Percentiles rank a stretch among this genome's conserved stretches.
Conservation (phyloP, 805 yeast species). For the Schizosaccharomyces japonicus region DNA sequence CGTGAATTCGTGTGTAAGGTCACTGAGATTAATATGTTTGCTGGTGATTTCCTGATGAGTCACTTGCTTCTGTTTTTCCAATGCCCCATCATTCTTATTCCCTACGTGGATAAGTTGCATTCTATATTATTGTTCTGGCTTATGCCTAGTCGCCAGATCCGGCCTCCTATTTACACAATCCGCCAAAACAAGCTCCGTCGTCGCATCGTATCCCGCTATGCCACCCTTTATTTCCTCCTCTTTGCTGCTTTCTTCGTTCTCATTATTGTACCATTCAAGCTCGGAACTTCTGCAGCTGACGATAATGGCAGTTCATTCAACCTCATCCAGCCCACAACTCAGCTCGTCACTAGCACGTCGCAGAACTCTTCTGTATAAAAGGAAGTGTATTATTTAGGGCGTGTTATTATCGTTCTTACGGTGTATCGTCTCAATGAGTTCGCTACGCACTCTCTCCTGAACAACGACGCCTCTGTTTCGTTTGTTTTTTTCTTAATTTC, state of each 20-base stretch:
- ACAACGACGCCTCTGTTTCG: no score
- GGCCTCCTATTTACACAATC: slow-evolving; percentile 91
- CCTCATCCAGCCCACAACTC: not conserved
- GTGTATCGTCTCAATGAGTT: no score
- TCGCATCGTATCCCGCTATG: slow-evolving; percentile 90
- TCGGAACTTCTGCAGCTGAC: not conserved
- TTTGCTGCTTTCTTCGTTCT: slow-evolving; percentile 47
- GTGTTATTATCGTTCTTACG: no score
- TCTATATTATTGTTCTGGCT: slow-evolving; percentile 97
- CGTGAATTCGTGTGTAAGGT: slow-evolving; percentile 89
- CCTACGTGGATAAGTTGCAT: slow-evolving; percentile 89
- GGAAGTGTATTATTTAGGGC: no score
- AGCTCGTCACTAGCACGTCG: no score
- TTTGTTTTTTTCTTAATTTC: no score
- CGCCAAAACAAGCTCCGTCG: slow-evolving; percentile 89
- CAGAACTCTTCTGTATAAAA: slow-evolving; percentile 1
- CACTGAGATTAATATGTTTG: slow-evolving; percentile 82
- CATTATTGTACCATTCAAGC: slow-evolving; percentile 82
- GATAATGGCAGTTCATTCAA: not conserved
- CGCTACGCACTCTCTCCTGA: no score
- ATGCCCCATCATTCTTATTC: slow-evolving; percentile 64
- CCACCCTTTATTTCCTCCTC: slow-evolving; percentile 51
- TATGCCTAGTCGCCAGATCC: slow-evolving; percentile 84
- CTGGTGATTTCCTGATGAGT: slow-evolving; percentile 88
- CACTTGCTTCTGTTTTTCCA: slow-evolving; percentile 71